A percentile compares a stretch with the other conserved stretches of the same genome.
phyloP scores from a whole-genome alignment of 352 stramenopile genomes.

The Globisporangium middletonii region DNA sequence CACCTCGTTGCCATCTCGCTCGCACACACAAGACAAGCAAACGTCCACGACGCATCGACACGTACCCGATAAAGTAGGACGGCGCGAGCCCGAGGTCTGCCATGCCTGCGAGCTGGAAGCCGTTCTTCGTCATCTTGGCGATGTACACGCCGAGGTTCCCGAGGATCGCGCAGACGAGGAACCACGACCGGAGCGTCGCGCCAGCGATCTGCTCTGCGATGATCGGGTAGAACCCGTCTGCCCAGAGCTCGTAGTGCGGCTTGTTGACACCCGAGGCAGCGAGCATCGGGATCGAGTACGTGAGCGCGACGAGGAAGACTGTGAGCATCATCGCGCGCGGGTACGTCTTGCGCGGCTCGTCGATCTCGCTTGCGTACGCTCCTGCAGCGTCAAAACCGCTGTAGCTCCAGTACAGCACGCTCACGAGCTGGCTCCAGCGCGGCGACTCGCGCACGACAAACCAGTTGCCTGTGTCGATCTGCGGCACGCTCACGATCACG shows the following conservation, averaged over 20 bases:
- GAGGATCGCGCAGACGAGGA: slow-evolving; percentile 71
- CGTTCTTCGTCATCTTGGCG: slow-evolving; percentile 78
- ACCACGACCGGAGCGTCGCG: slow-evolving; percentile 64
- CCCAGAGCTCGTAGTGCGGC: slow-evolving; percentile 66
- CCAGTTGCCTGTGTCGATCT: slow-evolving; percentile 63
- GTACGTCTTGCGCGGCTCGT: slow-evolving; percentile 61
- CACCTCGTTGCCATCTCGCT: slow-evolving; percentile 21
- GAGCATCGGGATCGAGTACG: slow-evolving; percentile 67
- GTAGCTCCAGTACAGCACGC: slow-evolving; percentile 80
- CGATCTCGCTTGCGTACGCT: slow-evolving; percentile 66
- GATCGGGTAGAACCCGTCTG: slow-evolving; percentile 66
- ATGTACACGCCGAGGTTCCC: slow-evolving; percentile 77
- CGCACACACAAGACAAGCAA: slow-evolving; percentile 39
- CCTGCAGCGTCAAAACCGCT: slow-evolving; percentile 68
- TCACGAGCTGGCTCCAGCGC: slow-evolving; percentile 56
- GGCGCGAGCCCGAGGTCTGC: slow-evolving; percentile 68
- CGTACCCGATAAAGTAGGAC: slow-evolving; percentile 27
- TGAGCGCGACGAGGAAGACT: slow-evolving; percentile 67
- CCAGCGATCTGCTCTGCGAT: slow-evolving; percentile 62
- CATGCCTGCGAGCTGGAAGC: slow-evolving; percentile 77
- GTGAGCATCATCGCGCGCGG: slow-evolving; percentile 72
- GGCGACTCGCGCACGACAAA: slow-evolving; percentile 49
- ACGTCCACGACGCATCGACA: slow-evolving; percentile 16
- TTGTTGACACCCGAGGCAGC: slow-evolving; percentile 60
- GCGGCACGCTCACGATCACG: slow-evolving; percentile 34